Evolutionary conservation across 2,329 filamentous ascomycete species (phyloP).

Genomic region (Didymella keratinophila): DNA sequence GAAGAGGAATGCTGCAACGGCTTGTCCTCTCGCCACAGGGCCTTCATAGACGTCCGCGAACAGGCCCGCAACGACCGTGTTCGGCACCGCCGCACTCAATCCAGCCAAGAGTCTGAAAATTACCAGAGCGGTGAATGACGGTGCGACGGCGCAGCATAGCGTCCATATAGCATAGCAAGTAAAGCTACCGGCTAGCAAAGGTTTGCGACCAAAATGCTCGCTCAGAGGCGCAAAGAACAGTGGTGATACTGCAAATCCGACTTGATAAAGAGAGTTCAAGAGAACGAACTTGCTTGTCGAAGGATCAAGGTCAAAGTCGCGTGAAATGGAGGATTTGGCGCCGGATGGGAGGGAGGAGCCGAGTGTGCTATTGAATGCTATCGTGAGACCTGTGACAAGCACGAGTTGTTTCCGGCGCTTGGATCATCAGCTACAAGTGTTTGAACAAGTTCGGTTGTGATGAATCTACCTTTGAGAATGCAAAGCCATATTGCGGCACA

Average conservation of each 20-base stretch:
- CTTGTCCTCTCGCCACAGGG: slow-evolving; percentile 63
- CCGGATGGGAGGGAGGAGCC: slow-evolving; percentile 64
- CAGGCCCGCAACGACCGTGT: slow-evolving; percentile 65
- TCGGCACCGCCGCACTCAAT: slow-evolving; percentile 51
- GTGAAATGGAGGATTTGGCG: slow-evolving; percentile 63
- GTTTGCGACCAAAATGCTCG: slow-evolving; percentile 53
- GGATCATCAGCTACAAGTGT: not conserved
- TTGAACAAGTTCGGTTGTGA: too few relatives aligned
- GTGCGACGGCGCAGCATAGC: slow-evolving; percentile 52
- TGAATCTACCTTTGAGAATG: slow-evolving; percentile 1
- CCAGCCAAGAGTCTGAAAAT: slow-evolving; percentile 52
- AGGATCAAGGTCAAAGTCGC: slow-evolving; percentile 62
- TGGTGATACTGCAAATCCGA: slow-evolving; percentile 52
- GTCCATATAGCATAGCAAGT: slow-evolving; percentile 51
- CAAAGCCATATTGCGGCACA: slow-evolving; percentile 6
- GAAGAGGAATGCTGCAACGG: slow-evolving; percentile 60
- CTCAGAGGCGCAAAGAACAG: slow-evolving; percentile 50
- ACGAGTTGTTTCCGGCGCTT: slow-evolving; percentile 13
- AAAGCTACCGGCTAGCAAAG: slow-evolving; percentile 58
- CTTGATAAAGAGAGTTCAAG: slow-evolving; percentile 54
- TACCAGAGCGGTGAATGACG: slow-evolving; percentile 48
- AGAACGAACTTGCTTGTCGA: slow-evolving; percentile 48
- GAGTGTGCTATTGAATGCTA: slow-evolving; percentile 23
- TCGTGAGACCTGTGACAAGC: slow-evolving; percentile 18
- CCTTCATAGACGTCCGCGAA: slow-evolving; percentile 69